Evolutionary conservation across 192 early-diverging fungal genomes (phyloP).

Genomic region (Geranomyces variabilis): DNA sequence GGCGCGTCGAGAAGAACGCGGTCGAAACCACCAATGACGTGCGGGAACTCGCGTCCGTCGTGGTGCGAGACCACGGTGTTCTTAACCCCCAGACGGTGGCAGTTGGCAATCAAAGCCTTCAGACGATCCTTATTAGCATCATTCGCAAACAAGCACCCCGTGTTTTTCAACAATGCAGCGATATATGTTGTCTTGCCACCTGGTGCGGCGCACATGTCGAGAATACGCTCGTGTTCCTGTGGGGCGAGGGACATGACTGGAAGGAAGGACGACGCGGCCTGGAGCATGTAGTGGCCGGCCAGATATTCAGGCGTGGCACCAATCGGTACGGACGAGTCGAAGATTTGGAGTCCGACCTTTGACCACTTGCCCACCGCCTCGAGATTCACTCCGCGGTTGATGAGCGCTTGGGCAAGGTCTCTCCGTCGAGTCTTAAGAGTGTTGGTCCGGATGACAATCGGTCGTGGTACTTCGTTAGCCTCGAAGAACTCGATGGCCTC

Average conservation of each 20-base stretch:
- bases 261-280: constrained; percentile 96
- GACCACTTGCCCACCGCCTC: constrained; percentile 99
- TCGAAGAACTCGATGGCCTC: constrained; percentile 97
- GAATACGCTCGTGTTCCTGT: constrained; percentile 88
- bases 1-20: constrained; percentile 96
- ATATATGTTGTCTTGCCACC: constrained; percentile 98
- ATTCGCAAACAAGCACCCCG: constrained; percentile 95
- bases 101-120: constrained; percentile 89
- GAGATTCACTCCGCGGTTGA: constrained; percentile 95
- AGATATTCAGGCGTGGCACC: constrained; percentile 99
- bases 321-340: constrained; percentile 92
- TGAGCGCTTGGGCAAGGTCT: constrained; percentile 92
- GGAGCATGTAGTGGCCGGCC: constrained; percentile 99
- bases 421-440: constrained; percentile 91
- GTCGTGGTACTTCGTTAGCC: constrained; percentile 95
- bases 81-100: constrained; percentile 84
- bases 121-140: constrained; percentile 93
- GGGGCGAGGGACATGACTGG: constrained; percentile 96
- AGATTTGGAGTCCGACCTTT: constrained; percentile 95
- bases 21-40: constrained; percentile 96
- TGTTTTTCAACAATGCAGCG: constrained; percentile 95
- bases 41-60: constrained; percentile 97
- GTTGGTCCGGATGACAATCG: constrained; percentile 96
- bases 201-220: constrained; percentile 98
- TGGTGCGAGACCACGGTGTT: constrained; percentile 94